phyloP scores from a whole-genome alignment of 1,139 yeast genomes.

The Taphrina flavorubra region DNA sequence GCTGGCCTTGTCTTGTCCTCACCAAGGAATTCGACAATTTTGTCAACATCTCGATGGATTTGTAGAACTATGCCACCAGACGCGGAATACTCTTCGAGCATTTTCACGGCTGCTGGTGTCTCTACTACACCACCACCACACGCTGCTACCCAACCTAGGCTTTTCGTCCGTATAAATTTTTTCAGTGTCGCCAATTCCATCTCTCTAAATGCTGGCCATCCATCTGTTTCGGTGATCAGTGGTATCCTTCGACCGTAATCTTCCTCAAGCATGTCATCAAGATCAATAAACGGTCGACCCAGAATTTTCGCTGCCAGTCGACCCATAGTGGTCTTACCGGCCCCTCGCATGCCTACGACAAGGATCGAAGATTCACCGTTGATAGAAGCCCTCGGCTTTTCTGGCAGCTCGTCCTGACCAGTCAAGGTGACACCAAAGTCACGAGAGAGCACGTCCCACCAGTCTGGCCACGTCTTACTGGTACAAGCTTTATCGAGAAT shows the following conservation, averaged over 20 bases:
- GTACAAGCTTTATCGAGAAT: constrained; percentile 89
- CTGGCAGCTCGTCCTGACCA: constrained; percentile 57
- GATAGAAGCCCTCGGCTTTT: constrained; percentile 39
- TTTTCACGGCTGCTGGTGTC: constrained; percentile 66
- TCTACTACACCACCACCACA: constrained; percentile 98
- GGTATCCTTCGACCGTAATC: constrained; percentile 64
- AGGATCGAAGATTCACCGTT: constrained; percentile 59
- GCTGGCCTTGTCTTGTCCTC: constrained; percentile 88
- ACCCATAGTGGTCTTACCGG: constrained; percentile 90
- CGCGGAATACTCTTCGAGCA: constrained; percentile 62
- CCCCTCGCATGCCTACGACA: constrained; percentile 97
- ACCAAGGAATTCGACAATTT: constrained; percentile 74
- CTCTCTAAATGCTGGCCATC: constrained; percentile 86
- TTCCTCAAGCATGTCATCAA: constrained; percentile 74
- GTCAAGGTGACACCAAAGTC: constrained; percentile 67
- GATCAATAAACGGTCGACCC: constrained; percentile 75
- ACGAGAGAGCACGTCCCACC: constrained; percentile 94
- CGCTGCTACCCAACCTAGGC: constrained; percentile 72
- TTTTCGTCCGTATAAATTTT: constrained; percentile 58
- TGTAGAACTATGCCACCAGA: constrained; percentile 82
- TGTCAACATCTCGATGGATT: constrained; percentile 83
- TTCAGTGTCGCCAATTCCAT: constrained; percentile 67
- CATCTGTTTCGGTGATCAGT: constrained; percentile 66
- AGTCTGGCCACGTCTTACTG: constrained; percentile 99
- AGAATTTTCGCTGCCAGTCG: constrained; percentile 75